These are phyloP conservation scores for Haplosporangium sp. DNA, from an alignment of 371 early-diverging fungal species.

Conservation along the genomic window DNA sequence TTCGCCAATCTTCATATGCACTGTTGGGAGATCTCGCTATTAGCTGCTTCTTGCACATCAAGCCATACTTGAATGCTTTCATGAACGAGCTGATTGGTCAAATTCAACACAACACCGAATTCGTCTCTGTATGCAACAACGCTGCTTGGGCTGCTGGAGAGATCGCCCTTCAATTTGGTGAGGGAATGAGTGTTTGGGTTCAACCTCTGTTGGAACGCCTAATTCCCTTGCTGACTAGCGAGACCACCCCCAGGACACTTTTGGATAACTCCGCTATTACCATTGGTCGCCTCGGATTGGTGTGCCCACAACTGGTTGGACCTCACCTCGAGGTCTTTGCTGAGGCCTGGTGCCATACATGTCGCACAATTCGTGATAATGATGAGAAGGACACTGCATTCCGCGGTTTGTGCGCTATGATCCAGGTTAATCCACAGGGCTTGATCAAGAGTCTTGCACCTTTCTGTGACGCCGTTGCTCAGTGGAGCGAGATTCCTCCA, in stretches of 20 bases:
- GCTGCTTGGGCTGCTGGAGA: constrained; percentile 97
- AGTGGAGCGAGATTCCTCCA: constrained; percentile 72
- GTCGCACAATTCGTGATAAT: constrained; percentile 78
- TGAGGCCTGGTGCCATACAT: constrained; percentile 71
- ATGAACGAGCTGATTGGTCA: constrained; percentile 84
- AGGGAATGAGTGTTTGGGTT: constrained; percentile 66
- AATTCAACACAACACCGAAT: constrained; percentile 69
- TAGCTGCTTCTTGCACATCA: constrained; percentile 79
- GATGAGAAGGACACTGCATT: constrained; percentile 95
- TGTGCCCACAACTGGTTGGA: constrained; percentile 84
- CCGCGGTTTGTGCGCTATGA: constrained; percentile 91
- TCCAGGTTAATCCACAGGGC: constrained; percentile 88
- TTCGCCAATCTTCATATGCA: constrained; percentile 93
- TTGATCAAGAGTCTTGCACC: constrained; percentile 72
- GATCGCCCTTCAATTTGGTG: constrained; percentile 83
- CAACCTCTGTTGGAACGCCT: constrained; percentile 83
- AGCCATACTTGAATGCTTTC: constrained; percentile 76
- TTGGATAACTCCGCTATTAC: constrained; percentile 96
- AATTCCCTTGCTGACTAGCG: constrained; percentile 80
- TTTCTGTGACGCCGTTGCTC: constrained; percentile 80
- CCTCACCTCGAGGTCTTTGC: constrained; percentile 82
- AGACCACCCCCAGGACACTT: constrained; percentile 75
- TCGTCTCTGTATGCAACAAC: constrained; percentile 88
- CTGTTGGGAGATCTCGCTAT: constrained; percentile 95
- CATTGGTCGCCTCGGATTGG: constrained; percentile 90